These are phyloP conservation scores for Saksenaea oblongispora DNA, from an alignment of 371 early-diverging fungal species.

Conservation along the genomic window DNA sequence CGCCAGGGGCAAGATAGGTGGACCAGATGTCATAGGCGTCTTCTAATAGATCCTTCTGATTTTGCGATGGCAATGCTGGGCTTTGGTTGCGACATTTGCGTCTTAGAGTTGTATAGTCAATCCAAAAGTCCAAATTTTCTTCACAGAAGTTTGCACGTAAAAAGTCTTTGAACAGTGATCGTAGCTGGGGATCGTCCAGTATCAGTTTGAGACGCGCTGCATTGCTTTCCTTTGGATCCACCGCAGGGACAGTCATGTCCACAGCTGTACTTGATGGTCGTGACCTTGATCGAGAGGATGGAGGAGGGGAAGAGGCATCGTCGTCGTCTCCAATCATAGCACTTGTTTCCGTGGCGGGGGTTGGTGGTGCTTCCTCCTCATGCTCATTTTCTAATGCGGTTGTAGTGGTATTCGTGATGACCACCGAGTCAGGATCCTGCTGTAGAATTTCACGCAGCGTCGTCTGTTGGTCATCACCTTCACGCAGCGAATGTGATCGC, in stretches of 20 bases:
- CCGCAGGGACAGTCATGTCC: slow-evolving; percentile 2
- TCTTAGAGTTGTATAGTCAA: slow-evolving; percentile 47
- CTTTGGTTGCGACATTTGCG: slow-evolving; percentile 36
- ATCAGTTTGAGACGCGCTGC: slow-evolving; percentile 52
- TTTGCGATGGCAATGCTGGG: slow-evolving; percentile 30
- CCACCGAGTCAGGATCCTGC: slow-evolving; percentile 19
- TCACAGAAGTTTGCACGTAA: slow-evolving; percentile 60
- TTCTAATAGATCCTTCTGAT: slow-evolving; percentile 43
- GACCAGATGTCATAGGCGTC: slow-evolving; percentile 64
- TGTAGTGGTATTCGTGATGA: background rate
- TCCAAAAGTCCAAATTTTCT: slow-evolving; percentile 62
- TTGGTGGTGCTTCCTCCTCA: background rate
- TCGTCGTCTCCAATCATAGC: background rate
- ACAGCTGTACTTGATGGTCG: slow-evolving; percentile 17
- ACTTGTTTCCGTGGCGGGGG: background rate
- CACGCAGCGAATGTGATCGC: background rate
- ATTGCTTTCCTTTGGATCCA: slow-evolving; percentile 22
- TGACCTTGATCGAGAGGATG: background rate
- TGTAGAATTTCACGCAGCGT: slow-evolving; percentile 24
- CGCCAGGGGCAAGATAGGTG: slow-evolving; percentile 58
- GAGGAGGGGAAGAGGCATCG: background rate
- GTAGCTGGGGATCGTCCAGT: slow-evolving; percentile 54
- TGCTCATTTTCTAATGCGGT: slow-evolving; percentile 4
- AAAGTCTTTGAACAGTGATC: slow-evolving; percentile 65
- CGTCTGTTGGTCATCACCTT: slow-evolving; percentile 18